Evolutionary conservation across 2,329 filamentous ascomycete genomes (phyloP), one percentile per base, ranked within the genome.

Genomic region (Aspergillus proliferans): DNA sequence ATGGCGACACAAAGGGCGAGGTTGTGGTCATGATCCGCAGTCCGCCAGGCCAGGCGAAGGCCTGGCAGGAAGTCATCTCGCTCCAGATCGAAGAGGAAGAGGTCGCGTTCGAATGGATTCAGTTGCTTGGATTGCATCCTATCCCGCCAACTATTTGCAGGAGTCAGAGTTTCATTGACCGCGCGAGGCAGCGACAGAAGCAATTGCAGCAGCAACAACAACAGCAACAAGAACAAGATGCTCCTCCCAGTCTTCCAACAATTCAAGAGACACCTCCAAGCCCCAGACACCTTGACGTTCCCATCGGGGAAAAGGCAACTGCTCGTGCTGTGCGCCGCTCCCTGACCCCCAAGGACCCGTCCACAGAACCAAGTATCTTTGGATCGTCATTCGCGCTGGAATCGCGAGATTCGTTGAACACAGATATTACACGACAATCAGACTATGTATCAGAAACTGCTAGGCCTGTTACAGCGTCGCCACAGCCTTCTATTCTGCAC

Each of bases 1-100:
- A 78, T 51, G 90, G 90, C 10, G 84, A 90, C 34, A 67, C 72
- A n/a, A 76, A 80, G 46, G 80, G 82, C 24, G 85, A 94, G 56
- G 78, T 97, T 52, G 79, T 95, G 7, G 74, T 95, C 51, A 96
- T 97, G 91, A 79, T 96, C 47, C 83, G 89, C 50, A 90, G 89
- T 38, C 74, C 75, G 53, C 80, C 82, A 34, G 79, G 77, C 6
- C 74, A 76, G 43, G 74, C 76, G 19, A 70, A 79, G 46, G 82
- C 87, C 55, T 97, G 92, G 91, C 84, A 84, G 53, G 91, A 98
- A 69, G 74, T 95, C 6, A 74, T 97, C 50, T 85, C 82, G n/a
- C 75, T 97, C 14, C 80, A 77, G 8, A 82, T 87, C 2, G 85
- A 91, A 47, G 82, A 88, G 62, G 85, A 90, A 53, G 84, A 88